Evolutionary conservation across 768 basidiomycete genomes (phyloP), one percentile per base, ranked within the genome.

Genomic region (Daedaleopsis sinensis): DNA sequence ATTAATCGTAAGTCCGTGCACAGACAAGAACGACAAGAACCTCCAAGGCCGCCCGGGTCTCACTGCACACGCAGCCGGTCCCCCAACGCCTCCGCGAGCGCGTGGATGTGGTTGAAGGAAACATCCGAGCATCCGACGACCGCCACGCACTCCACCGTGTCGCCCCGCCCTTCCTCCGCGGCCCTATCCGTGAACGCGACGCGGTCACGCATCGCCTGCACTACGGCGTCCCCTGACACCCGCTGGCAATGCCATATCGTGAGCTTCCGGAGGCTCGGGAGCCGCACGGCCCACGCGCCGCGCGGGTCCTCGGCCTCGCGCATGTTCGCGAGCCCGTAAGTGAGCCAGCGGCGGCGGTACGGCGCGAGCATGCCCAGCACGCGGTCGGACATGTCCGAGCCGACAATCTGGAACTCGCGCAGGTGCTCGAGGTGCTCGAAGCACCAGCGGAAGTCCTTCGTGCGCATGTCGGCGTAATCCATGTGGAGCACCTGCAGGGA

Each of bases 381-480:
- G 43, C 76, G 83, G 74, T 92, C 80, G 27, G 89, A 89, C 90
- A 92, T 89, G 72, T 93, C 91, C 10, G 89, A 91, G 23, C 87
- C 90, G 57, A 87, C 85, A 66, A 93, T 91, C 50, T 81, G 79
- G 71, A 93, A 93, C 52, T 85, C 82, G 66, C 83, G 82, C 50
- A 93, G 75, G 37, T 71, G 61, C 0, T 71, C 69, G 13, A 90
- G 74, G 39, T 79, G 77, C 58, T 85, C 82, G 64, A 92, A 92
- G 51, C 85, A 76, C 75, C 85, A 90, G 35, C 67, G 70, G 69
- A 93, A 93, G 69, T 93, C 91, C 74, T 91, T 92, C 36, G 90
- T 92, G 48, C 90, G 87, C 84, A 91, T 87, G 74, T 92, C 91
- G 55, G 88, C 87, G 66, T 86, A 89, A 67, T 92, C 87, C 90